Evolutionary conservation across 345 rosid species (phyloP).

Genomic region (Eucalyptus curtisii): DNA sequence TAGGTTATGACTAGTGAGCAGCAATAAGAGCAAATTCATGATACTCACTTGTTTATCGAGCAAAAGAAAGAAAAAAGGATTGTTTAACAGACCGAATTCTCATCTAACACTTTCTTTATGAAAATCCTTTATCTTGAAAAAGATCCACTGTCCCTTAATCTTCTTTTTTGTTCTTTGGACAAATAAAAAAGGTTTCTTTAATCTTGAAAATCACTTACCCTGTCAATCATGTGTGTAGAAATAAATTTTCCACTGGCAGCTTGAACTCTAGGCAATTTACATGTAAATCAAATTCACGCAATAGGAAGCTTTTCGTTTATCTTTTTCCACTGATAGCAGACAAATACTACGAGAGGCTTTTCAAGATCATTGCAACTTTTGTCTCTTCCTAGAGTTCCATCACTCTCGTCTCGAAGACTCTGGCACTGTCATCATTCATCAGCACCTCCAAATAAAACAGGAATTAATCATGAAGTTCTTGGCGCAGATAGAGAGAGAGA

Average conservation of each 20-base stretch:
- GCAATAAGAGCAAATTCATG: not conserved
- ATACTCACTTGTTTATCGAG: not conserved
- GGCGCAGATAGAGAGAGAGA: not conserved
- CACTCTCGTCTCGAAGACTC: not conserved
- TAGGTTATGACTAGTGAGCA: not conserved
- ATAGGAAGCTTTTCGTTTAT: not conserved
- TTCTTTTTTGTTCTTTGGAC: not conserved
- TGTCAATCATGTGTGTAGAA: not conserved
- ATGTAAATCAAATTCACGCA: not conserved
- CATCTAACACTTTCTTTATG: not conserved
- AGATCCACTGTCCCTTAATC: not conserved
- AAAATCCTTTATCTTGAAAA: not conserved
- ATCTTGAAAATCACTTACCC: not conserved
- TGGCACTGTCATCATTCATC: not conserved
- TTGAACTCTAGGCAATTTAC: not conserved
- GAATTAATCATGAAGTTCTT: not conserved
- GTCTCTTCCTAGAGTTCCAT: not conserved
- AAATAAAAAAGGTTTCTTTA: not conserved
- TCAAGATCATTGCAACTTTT: not conserved
- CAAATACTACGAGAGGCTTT: not conserved
- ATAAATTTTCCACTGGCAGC: not conserved
- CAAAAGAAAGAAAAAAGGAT: rapidly evolving
- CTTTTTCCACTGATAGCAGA: not conserved
- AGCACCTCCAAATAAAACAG: not conserved
- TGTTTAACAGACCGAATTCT: not conserved